Evolutionary conservation across 164 flowering plant genomes (phyloP).

Genomic region (Cinnamomum micranthum): DNA sequence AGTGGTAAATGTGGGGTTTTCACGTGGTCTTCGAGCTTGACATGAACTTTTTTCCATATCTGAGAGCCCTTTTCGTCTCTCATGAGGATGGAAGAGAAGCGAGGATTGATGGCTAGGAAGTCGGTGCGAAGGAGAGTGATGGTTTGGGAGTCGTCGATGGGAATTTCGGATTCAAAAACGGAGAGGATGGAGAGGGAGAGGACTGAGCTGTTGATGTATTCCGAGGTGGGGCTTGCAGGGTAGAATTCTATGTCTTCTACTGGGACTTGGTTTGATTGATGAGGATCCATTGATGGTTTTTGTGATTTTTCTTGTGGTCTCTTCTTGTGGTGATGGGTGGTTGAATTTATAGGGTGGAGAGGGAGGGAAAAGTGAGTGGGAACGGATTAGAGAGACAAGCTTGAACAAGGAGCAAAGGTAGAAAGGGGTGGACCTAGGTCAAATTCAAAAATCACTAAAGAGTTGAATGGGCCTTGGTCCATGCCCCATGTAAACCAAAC

Average conservation of each 20-base stretch:
- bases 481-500: too few species aligned
- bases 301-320: neutral
- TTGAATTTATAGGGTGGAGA: too few species aligned
- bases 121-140: neutral
- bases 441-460: too few species aligned
- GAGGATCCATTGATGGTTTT: neutral
- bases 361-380: too few species aligned
- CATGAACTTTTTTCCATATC: conserved; percentile 57
- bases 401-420: neutral
- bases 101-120: conserved; percentile 3
- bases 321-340: neutral
- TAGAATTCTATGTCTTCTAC: neutral
- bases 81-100: conserved; percentile 18
- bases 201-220: conserved; percentile 4
- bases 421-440: too few species aligned
- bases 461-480: too few species aligned
- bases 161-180: conserved; percentile 9
- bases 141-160: neutral
- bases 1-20: conserved; percentile 31
- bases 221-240: conserved; percentile 7
- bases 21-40: conserved; percentile 45
- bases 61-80: conserved; percentile 34
- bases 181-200: conserved; percentile 7
- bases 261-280: neutral
- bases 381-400: neutral